These are phyloP conservation scores for Scedosporium minutisporum DNA, from an alignment of 2,329 filamentous ascomycete genomes.

Conservation along the genomic window DNA sequence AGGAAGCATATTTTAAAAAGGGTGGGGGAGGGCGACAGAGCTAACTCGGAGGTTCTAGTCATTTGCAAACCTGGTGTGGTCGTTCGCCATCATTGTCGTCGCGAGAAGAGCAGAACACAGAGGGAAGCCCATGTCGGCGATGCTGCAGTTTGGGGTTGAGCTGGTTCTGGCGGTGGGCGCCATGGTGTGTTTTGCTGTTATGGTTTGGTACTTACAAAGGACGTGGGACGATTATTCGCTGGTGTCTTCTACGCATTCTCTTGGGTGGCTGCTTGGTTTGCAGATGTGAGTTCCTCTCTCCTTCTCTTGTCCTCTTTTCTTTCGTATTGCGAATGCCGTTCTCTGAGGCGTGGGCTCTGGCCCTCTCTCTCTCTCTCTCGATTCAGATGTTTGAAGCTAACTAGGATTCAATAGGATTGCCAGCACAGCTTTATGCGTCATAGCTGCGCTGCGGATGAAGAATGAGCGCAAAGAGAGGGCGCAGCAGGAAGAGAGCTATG, in stretches of 20 bases:
- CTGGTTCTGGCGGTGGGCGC: neutral
- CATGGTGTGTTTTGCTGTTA: conserved; percentile 1
- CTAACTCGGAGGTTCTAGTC: neutral
- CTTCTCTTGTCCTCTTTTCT: neutral
- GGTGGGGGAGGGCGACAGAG: neutral
- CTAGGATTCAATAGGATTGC: neutral
- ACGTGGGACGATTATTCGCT: neutral
- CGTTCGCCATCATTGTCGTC: neutral
- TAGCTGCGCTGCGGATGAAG: neutral
- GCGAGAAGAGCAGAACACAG: neutral
- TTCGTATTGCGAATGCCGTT: no score
- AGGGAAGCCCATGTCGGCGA: neutral
- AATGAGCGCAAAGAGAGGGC: neutral
- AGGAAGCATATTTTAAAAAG: neutral
- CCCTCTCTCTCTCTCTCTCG: no score
- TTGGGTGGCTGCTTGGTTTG: conserved; percentile 2
- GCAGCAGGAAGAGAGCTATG: neutral
- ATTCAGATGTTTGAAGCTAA: neutral
- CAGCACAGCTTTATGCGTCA: neutral
- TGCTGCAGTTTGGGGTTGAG: neutral
- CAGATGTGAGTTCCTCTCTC: neutral
- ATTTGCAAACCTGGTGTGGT: neutral
- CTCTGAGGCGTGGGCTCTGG: no score
- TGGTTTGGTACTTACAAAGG: neutral
- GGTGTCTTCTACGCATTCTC: neutral